Base-by-base conservation (phyloP, 495 filamentous ascomycete genomes). In the Talaromyces stipitatus region DNA sequence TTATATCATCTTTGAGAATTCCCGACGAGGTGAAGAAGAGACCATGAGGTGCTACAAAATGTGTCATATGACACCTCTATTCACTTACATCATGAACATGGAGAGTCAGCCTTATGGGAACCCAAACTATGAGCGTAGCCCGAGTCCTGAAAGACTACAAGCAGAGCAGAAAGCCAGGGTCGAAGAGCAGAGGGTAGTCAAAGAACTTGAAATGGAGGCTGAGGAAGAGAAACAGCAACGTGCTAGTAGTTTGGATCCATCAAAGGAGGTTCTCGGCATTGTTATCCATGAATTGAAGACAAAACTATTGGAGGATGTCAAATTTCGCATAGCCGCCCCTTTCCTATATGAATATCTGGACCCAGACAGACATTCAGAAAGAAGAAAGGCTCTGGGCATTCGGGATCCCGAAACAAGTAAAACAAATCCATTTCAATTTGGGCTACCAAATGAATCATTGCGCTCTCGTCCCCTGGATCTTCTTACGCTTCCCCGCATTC, bases 61-160 rank as follows among this genome's bases (percentile, higher is more conserved):
- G 32, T 87, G 85, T 55, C 81, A 96, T 67, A 84, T 85, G 66
- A 82, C 83, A 24, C 78, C 83, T 1, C 79, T 99, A 46, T 97
- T 99, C 75, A 96, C 84, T 4, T 97, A 97, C 65, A 83, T 80
- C 53, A 90, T 99, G 90, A 83, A 83, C 41, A 96, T 99, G 92
- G 85, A 91, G 65, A 84, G 85, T 59, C 84, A 91, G 51, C 73
- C 77, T 30, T 83, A 83, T 60, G 87, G 84, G 8, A 88, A 89
- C 60, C 84, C 82, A 38, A 70, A 81, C 62, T 82, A 88, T 64
- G 75, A 86, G 69, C 72, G 82, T 65, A 81, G 84, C 65, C 78
- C 85, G 52, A 82, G 80, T 60, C 77, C 82, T 46, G 72, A 83
- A 68, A 66, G 76, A 52, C 62, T 71, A 24, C 69, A 60, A 60